These are phyloP conservation scores for Tetrahymena borealis DNA, from an alignment of 73 alveolate species.

Conservation along the genomic window DNA sequence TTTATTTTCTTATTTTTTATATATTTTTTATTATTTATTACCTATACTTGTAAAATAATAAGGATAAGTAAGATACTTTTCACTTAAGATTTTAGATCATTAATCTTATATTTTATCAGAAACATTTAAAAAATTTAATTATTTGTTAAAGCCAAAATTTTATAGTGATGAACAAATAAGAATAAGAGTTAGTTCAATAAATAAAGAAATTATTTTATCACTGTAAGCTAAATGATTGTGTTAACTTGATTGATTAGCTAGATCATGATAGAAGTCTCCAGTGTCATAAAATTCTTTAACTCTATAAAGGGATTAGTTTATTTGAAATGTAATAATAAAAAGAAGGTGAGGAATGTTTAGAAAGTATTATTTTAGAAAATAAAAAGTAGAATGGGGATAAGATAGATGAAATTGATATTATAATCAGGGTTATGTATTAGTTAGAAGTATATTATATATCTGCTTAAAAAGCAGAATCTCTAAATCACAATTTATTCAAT, in stretches of 20 bases:
- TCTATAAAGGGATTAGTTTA: not conserved
- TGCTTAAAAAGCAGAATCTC: not conserved
- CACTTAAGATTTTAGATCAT: too few species aligned
- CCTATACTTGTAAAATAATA: too few species aligned
- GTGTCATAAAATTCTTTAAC: not conserved
- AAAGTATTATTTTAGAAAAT: not conserved
- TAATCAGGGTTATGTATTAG: not conserved
- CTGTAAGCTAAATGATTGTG: not conserved
- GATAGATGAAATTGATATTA: not conserved
- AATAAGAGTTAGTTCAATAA: not conserved
- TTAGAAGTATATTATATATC: not conserved
- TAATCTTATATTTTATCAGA: too few species aligned
- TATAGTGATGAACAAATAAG: not conserved
- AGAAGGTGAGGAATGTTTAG: not conserved
- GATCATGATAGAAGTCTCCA: not conserved
- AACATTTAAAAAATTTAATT: too few species aligned
- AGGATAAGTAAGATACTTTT: too few species aligned
- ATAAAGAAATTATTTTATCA: not conserved
- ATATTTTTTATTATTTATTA: too few species aligned
- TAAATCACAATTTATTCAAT: not conserved
- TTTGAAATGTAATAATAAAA: not conserved
- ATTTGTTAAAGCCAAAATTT: too few species aligned
- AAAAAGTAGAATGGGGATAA: not conserved
- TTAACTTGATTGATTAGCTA: not conserved
- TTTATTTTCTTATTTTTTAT: too few species aligned